Evolutionary conservation across 108 stramenopile species (phyloP), one percentile per base, ranked within the genome.

Genomic region (Conticribra guillardii): DNA sequence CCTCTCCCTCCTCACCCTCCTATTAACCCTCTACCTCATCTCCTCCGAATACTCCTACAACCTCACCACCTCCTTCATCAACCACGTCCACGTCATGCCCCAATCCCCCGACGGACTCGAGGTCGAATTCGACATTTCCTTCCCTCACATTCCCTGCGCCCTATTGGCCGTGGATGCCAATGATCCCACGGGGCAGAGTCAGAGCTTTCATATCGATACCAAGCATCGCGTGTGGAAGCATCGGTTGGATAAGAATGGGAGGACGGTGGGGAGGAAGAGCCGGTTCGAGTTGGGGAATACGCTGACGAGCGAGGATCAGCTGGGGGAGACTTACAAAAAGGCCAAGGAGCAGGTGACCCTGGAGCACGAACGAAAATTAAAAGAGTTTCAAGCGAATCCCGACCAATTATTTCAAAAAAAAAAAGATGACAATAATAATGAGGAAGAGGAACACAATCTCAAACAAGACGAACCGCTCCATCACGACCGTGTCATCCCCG

Each of bases 81-180:
- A 90, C 64, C 76, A 87, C 24, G 87, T 95, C 17, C 95, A 87
- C 71, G 95, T 95, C 61, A 95, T 96, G 80, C 89, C 89, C 14
- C 94, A 91, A 47, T 82, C 82, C 27, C 84, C 84, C 18, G 58
- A 69, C 16, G 89, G 88, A 32, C 67, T 97, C 44, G 84, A 87
- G 52, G 83, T 96, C 60, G 92, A 93, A 54, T 97, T 99, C 80
- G 97, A 99, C 56, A 60, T 99, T 16, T 83, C 86, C 24, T 92
- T 99, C 21, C 91, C 82, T 14, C 57, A 81, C 7, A 82, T 97
- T 18, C 79, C 93, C 14, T 99, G 98, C 66, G 70, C 80, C 24
- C 37, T 97, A 5, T 55, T 99, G 23, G 79, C 79, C 33, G 82
- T 95, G 41, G 98, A 99, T 71, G 96, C 96, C 48, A 86, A 90